Evolutionary conservation across 2,329 filamentous ascomycete genomes (phyloP).

Genomic region (Aspergillus flavus): DNA sequence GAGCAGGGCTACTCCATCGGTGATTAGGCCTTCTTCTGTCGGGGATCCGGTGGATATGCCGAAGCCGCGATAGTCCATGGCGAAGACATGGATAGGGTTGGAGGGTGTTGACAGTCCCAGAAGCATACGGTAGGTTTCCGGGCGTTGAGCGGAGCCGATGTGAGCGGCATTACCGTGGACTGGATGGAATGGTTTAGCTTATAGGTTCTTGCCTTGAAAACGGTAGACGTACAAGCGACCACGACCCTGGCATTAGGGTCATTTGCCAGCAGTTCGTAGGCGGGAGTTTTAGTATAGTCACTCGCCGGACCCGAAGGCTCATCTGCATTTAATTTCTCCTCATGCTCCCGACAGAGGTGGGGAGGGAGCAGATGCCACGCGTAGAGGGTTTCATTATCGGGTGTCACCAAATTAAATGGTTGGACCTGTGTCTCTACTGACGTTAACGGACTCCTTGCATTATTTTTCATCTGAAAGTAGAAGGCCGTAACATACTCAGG

Average conservation of each 20-base stretch:
- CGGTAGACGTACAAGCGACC: slow-evolving; percentile 52
- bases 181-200: slow-evolving; percentile 18
- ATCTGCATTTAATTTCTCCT: slow-evolving; percentile 61
- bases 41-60: slow-evolving; percentile 79
- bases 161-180: slow-evolving; percentile 76
- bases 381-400: slow-evolving; percentile 77
- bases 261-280: slow-evolving; percentile 54
- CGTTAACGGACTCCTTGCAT: neutral
- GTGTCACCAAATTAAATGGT: slow-evolving; percentile 75
- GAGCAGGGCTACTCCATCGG: slow-evolving; percentile 73
- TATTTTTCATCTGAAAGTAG: neutral
- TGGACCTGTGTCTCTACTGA: slow-evolving; percentile 78
- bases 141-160: slow-evolving; percentile 75
- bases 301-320: slow-evolving; percentile 54
- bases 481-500: slow-evolving; percentile 61
- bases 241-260: slow-evolving; percentile 57
- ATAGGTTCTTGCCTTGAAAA: neutral
- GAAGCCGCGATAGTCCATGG: slow-evolving; percentile 89
- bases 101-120: slow-evolving; percentile 68
- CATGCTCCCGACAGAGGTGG: slow-evolving; percentile 72
- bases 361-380: slow-evolving; percentile 90
- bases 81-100: slow-evolving; percentile 71
- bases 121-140: slow-evolving; percentile 75
- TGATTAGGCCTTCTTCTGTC: slow-evolving; percentile 77
- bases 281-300: slow-evolving; percentile 51